These are phyloP conservation scores for Ceratocystiopsis sp. DNA, from an alignment of 2,329 filamentous ascomycete genomes.

Conservation along the genomic window DNA sequence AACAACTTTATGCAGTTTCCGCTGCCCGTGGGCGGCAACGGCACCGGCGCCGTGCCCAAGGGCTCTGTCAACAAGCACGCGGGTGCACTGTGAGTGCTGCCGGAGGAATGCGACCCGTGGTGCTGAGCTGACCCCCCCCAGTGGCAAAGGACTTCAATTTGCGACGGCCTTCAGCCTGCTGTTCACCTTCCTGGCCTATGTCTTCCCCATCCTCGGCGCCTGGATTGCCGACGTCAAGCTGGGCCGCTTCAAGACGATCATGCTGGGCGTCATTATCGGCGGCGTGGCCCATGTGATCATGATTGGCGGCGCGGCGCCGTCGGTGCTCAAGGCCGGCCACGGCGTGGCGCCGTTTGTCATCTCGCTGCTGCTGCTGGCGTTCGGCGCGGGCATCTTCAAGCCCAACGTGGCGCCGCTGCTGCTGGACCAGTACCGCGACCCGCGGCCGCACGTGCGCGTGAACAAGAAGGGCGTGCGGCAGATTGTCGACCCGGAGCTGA, in stretches of 20 bases:
- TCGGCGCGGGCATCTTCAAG: conserved; percentile 58
- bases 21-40: conserved; percentile 24
- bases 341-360: conserved; percentile 43
- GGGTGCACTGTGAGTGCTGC: no score
- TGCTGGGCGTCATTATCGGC: conserved; percentile 34
- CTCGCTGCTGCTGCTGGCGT: conserved; percentile 46
- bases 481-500: conserved; percentile 28
- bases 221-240: conserved; percentile 46
- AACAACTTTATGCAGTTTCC: conserved; percentile 38
- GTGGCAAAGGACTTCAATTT: conserved; percentile 15
- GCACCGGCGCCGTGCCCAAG: conserved; percentile 17
- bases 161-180: conserved; percentile 27
- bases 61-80: background rate
- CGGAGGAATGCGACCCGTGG: no score
- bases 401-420: conserved; percentile 32
- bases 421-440: conserved; percentile 25
- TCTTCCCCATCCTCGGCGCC: conserved; percentile 31
- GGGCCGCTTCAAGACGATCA: conserved; percentile 51
- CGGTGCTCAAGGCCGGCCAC: conserved; percentile 32
- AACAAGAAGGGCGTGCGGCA: conserved; percentile 26
- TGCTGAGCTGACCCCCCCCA: no score
- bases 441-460: conserved; percentile 22
- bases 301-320: conserved; percentile 43
- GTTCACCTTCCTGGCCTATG: conserved; percentile 31
- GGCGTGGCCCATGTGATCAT: conserved; percentile 48